Evolutionary conservation across 257 asterid genomes (phyloP).

Genomic region (Cynanchum wilfordii): DNA sequence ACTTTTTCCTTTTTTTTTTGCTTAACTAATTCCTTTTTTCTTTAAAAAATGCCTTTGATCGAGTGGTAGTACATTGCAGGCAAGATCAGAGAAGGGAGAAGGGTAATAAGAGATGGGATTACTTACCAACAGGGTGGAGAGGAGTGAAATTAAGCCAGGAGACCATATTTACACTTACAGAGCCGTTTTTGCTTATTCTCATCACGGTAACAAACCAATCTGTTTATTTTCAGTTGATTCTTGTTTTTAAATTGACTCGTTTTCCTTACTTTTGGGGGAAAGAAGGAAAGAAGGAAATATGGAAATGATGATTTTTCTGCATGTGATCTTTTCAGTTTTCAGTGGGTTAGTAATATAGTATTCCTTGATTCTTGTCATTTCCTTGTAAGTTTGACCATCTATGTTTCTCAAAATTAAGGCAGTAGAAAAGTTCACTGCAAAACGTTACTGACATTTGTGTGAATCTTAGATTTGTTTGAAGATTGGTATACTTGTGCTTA

Average conservation of each 20-base stretch:
- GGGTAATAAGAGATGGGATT: slow-evolving; percentile 58
- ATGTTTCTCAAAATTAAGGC: not conserved
- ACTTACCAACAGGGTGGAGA: slow-evolving; percentile 66
- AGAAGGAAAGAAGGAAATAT: not conserved
- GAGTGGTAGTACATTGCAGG: slow-evolving; percentile 1
- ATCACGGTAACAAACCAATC: slow-evolving; percentile 47
- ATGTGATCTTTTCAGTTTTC: not conserved
- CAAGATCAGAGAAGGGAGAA: slow-evolving; percentile 9
- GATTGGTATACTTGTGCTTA: not conserved
- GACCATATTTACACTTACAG: slow-evolving; percentile 87
- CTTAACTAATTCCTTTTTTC: not conserved
- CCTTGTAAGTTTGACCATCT: not conserved
- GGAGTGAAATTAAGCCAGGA: slow-evolving; percentile 61
- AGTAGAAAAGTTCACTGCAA: not conserved
- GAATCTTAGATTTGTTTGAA: not conserved
- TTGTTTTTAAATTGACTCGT: not conserved
- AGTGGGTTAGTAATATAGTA: not conserved
- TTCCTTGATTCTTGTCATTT: not conserved
- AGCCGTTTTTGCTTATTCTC: slow-evolving; percentile 73
- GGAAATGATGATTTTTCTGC: not conserved
- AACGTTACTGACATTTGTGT: not conserved
- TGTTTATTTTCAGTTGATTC: not conserved
- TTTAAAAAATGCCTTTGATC: too few relatives aligned
- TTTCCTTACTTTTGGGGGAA: not conserved
- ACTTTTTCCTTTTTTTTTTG: not conserved